Evolutionary conservation across 23 red algal species (phyloP).

Genomic region (Gracilaria caudata): DNA sequence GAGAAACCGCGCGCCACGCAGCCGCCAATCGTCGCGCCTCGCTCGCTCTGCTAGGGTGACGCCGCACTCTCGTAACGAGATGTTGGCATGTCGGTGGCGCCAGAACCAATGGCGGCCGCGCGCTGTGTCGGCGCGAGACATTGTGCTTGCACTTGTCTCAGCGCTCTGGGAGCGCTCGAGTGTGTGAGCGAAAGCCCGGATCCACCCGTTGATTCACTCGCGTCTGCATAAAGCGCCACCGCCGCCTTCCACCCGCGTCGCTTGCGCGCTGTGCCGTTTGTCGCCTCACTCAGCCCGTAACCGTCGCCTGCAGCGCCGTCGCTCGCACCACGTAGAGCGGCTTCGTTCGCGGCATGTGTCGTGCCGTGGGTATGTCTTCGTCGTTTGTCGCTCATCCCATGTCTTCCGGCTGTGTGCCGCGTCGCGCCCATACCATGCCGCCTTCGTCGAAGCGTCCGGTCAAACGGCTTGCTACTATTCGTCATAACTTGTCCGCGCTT

Average conservation of each 20-base stretch:
- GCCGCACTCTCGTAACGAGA: neutral
- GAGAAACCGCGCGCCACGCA: too few species aligned
- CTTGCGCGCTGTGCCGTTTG: neutral
- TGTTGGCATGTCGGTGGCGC: neutral
- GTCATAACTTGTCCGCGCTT: neutral
- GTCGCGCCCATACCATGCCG: constrained; percentile 1
- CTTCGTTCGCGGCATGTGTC: neutral
- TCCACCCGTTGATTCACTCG: too few species aligned
- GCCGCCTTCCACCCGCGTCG: neutral
- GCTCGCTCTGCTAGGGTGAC: too few species aligned
- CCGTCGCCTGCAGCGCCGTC: neutral
- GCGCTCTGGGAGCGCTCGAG: too few species aligned
- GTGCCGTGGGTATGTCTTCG: neutral
- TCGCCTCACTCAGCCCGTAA: neutral
- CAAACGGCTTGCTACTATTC: neutral
- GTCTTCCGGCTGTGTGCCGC: neutral
- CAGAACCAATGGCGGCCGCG: neutral
- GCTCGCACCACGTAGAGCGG: too few species aligned
- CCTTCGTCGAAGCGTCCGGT: neutral
- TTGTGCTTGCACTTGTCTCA: neutral
- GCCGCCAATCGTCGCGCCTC: too few species aligned
- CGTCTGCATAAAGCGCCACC: neutral
- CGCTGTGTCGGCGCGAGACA: neutral
- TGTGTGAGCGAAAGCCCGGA: too few species aligned
- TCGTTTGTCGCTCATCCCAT: neutral